Conservation (phyloP, 73 alveolate species). For the Paramecium sonneborni region DNA sequence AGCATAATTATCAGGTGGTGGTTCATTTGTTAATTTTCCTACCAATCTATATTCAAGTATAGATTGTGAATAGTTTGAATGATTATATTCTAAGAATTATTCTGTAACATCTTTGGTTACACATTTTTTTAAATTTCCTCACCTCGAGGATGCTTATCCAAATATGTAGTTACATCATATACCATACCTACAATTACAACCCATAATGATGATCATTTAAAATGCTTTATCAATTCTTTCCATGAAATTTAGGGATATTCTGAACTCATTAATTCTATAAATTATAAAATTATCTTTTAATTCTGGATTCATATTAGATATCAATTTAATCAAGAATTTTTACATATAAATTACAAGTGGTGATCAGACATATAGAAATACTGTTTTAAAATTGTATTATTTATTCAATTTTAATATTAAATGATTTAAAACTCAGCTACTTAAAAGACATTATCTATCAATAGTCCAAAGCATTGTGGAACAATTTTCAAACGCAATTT, state of each 20-base stretch:
- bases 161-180: conserved; percentile 86
- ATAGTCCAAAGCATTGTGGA: neutral
- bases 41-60: conserved; percentile 46
- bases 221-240: conserved; percentile 20
- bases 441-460: neutral
- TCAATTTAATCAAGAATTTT: neutral
- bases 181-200: conserved; percentile 7
- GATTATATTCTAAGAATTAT: conserved; percentile 38
- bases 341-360: neutral
- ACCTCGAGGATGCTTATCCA: conserved; percentile 95
- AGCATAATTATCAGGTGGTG: conserved; percentile 38
- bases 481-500: neutral
- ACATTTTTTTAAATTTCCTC: conserved; percentile 48
- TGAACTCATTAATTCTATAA: neutral
- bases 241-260: neutral
- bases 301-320: neutral
- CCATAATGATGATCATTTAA: neutral
- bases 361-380: neutral
- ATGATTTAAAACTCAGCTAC: neutral
- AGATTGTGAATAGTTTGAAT: conserved; percentile 50
- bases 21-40: conserved; percentile 50
- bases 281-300: neutral
- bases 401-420: neutral
- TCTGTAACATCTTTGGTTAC: conserved; percentile 56
- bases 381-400: neutral